Conservation (phyloP, 2,329 filamentous ascomycete genomes). For the Aureobasidium sp. region DNA sequence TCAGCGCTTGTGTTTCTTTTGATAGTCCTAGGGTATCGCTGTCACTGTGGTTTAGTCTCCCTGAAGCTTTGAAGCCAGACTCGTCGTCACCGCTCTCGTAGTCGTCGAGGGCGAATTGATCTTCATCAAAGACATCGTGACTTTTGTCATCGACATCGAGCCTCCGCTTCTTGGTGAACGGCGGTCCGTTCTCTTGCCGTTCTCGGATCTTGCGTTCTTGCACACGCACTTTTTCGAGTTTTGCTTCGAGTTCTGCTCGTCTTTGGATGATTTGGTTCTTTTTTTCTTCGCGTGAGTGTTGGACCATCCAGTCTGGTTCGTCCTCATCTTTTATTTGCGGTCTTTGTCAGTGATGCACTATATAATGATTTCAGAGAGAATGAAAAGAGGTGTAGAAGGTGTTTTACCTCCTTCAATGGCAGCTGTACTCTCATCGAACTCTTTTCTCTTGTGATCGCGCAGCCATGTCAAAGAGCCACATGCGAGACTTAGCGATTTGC, state of each 20-base stretch:
- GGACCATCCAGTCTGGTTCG: conserved; percentile 78
- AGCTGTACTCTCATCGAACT: conserved; percentile 49
- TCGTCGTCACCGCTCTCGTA: conserved; percentile 58
- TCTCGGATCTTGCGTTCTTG: conserved; percentile 56
- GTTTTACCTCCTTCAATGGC: conserved; percentile 35
- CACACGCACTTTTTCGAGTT: conserved; percentile 55
- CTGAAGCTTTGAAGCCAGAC: conserved; percentile 21
- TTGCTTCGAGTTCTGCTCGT: conserved; percentile 67
- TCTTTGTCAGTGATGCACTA: background rate
- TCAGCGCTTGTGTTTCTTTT: conserved; percentile 65
- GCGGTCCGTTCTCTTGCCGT: conserved; percentile 43
- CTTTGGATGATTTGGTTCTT: conserved; percentile 58
- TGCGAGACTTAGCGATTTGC: conserved; percentile 87
- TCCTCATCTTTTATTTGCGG: conserved; percentile 52
- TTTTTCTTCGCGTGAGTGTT: conserved; percentile 65
- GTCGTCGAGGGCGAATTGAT: conserved; percentile 71
- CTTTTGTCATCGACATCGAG: conserved; percentile 24
- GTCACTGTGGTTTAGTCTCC: conserved; percentile 20
- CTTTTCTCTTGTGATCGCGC: conserved; percentile 65
- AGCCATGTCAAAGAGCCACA: conserved; percentile 87
- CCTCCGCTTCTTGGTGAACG: conserved; percentile 41
- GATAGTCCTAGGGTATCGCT: conserved; percentile 48
- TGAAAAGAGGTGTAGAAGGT: no score
- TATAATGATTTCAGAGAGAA: no score
- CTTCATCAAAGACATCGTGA: conserved; percentile 38